Conservation (phyloP, 805 yeast genomes). For the Torulaspora delbrueckii region DNA sequence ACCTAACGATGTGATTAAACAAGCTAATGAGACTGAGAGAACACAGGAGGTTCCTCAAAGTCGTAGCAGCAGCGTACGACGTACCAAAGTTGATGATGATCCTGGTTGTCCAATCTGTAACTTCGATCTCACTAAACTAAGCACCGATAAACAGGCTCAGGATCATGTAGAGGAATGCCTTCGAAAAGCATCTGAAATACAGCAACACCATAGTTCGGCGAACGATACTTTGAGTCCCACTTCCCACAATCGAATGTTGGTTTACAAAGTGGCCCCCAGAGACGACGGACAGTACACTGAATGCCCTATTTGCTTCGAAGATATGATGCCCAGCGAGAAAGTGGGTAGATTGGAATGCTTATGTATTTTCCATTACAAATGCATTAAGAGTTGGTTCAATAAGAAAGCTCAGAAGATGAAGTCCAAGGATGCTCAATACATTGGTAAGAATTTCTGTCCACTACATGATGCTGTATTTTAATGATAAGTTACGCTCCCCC, state of each 20-base stretch:
- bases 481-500: constrained; percentile 1
- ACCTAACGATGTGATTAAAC: constrained; percentile 35
- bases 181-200: constrained; percentile 46
- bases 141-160: constrained; percentile 40
- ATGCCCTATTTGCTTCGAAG: constrained; percentile 93
- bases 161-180: constrained; percentile 70
- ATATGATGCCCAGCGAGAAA: constrained; percentile 75
- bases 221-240: constrained; percentile 40
- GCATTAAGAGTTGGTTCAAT: constrained; percentile 88
- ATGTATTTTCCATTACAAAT: constrained; percentile 87
- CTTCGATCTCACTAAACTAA: constrained; percentile 14
- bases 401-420: constrained; percentile 55
- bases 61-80: constrained; percentile 11
- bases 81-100: constrained; percentile 13
- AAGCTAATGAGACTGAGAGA: constrained; percentile 9
- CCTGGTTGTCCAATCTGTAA: constrained; percentile 42
- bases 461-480: constrained; percentile 41
- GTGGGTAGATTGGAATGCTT: constrained; percentile 91
- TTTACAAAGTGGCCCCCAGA: constrained; percentile 45
- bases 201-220: constrained; percentile 52
- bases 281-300: constrained; percentile 50
- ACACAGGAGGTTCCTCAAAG: constrained; percentile 10
- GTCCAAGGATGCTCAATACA: constrained; percentile 14
- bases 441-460: constrained; percentile 45
- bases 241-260: constrained; percentile 71